Conservation (phyloP, 768 basidiomycete genomes). For the Lentinus brumalis region DNA sequence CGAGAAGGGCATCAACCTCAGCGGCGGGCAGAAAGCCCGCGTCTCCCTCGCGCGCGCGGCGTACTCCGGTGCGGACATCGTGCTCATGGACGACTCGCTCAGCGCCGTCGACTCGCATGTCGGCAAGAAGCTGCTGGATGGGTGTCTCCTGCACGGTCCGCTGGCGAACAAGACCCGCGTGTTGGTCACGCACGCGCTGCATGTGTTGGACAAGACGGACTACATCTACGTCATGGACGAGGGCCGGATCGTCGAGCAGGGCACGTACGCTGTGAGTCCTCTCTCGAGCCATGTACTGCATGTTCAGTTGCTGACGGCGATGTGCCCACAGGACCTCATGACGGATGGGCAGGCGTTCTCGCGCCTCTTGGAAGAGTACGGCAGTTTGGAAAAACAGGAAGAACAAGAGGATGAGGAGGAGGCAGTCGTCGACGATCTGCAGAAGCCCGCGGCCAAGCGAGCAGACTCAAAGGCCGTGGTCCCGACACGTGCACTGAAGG, state of each 20-base stretch:
- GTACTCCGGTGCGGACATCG: constrained; percentile 71
- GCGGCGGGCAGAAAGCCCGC: constrained; percentile 58
- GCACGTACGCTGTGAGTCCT: constrained; percentile 35
- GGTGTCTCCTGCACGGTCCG: constrained; percentile 35
- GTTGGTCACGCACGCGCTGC: constrained; percentile 88
- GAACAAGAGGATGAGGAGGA: constrained; percentile 43
- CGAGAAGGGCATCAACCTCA: constrained; percentile 74
- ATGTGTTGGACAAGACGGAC: constrained; percentile 84
- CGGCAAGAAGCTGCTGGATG: constrained; percentile 53
- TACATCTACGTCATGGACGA: constrained; percentile 70
- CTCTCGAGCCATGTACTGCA: no score
- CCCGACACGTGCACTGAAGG: constrained; percentile 18
- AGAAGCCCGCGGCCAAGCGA: constrained; percentile 16
- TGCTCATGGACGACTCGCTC: constrained; percentile 81
- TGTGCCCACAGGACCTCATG: constrained; percentile 32
- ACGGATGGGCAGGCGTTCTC: constrained; percentile 34
- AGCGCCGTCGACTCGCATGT: constrained; percentile 81
- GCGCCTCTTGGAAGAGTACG: constrained; percentile 42
- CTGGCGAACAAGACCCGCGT: constrained; percentile 66
- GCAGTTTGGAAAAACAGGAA: constrained; percentile 42
- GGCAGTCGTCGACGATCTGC: constrained; percentile 51
- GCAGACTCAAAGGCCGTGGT: constrained; percentile 31
- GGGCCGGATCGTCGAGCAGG: constrained; percentile 54
- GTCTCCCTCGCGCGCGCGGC: constrained; percentile 76
- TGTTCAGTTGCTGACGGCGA: no score